Evolutionary conservation across 2,329 filamentous ascomycete genomes (phyloP).

Genomic region (Hypoxylon sp.): DNA sequence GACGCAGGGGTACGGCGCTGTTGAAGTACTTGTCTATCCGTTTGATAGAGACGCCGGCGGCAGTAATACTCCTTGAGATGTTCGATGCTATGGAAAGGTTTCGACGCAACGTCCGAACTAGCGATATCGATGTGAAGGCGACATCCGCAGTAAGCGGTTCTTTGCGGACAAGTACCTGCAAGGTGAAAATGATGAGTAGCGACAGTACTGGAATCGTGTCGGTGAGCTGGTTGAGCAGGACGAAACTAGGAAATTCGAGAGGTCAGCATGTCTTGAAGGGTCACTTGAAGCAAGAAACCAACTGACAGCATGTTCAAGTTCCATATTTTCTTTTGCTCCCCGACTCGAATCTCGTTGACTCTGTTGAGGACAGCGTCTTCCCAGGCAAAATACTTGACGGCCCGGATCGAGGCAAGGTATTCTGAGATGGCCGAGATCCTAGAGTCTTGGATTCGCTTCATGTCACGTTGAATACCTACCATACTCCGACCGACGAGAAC

Average conservation of each 20-base stretch:
- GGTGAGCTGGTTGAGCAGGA: constrained; percentile 55
- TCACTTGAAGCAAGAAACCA: constrained; percentile 34
- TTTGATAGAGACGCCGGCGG: constrained; percentile 57
- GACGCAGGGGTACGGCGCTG: constrained; percentile 56
- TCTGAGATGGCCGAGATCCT: constrained; percentile 66
- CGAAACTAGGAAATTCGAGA: constrained; percentile 31
- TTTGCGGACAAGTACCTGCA: constrained; percentile 58
- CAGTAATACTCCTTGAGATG: constrained; percentile 52
- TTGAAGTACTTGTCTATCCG: constrained; percentile 64
- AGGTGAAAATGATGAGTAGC: constrained; percentile 61
- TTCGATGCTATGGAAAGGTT: constrained; percentile 60
- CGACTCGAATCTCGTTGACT: constrained; percentile 57
- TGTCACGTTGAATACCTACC: constrained; percentile 58
- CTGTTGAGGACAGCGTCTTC: constrained; percentile 61
- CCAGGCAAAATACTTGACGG: constrained; percentile 69
- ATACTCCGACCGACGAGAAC: constrained; percentile 58
- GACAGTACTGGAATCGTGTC: constrained; percentile 61
- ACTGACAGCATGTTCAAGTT: constrained; percentile 57
- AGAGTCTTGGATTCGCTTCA: constrained; percentile 63
- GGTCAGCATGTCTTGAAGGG: constrained; percentile 9
- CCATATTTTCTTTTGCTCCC: constrained; percentile 65
- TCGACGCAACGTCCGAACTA: constrained; percentile 61
- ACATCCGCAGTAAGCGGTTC: constrained; percentile 61
- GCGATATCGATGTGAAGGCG: constrained; percentile 63
- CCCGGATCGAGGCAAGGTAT: constrained; percentile 64